Percentiles rank a stretch among this genome's conserved stretches.
phyloP scores from a whole-genome alignment of 2,329 filamentous ascomycete species.

The Fusarium nurragi region DNA sequence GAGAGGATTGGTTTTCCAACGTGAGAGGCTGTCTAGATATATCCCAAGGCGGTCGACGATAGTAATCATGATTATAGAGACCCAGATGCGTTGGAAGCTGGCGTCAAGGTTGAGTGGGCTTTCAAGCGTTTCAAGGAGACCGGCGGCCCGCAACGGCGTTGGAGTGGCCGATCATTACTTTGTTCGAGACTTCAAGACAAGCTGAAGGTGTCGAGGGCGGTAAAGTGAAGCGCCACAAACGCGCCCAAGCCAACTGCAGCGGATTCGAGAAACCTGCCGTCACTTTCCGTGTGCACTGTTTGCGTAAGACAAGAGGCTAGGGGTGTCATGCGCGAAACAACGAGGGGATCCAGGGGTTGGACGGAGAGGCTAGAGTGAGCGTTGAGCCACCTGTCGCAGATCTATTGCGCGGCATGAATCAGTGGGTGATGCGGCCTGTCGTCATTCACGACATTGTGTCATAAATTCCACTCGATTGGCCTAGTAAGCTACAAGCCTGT shows the following conservation, averaged over 20 bases:
- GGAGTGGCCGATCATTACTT: constrained; percentile 24
- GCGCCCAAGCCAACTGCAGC: neutral
- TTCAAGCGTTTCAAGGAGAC: neutral
- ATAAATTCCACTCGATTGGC: neutral
- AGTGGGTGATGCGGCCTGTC: neutral
- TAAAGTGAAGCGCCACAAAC: constrained; percentile 31
- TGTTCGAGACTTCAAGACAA: constrained; percentile 26
- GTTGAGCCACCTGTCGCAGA: constrained; percentile 28
- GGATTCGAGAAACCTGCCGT: constrained; percentile 2
- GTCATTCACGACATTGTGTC: neutral
- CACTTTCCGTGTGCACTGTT: neutral
- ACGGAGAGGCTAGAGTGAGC: neutral
- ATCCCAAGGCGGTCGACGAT: constrained; percentile 1
- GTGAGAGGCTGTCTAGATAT: constrained; percentile 24
- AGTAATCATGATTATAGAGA: neutral
- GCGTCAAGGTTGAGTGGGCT: constrained; percentile 24
- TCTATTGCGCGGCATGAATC: constrained; percentile 12
- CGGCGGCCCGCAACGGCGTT: constrained; percentile 28
- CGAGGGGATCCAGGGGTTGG: constrained; percentile 2
- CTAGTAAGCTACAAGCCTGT: neutral
- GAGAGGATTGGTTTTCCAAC: neutral
- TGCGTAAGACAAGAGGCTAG: neutral
- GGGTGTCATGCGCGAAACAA: constrained; percentile 25
- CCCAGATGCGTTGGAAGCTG: constrained; percentile 19
- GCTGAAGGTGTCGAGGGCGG: constrained; percentile 15